Evolutionary conservation across 2,329 filamentous ascomycete species (phyloP).

Genomic region (Ilyonectria robusta): DNA sequence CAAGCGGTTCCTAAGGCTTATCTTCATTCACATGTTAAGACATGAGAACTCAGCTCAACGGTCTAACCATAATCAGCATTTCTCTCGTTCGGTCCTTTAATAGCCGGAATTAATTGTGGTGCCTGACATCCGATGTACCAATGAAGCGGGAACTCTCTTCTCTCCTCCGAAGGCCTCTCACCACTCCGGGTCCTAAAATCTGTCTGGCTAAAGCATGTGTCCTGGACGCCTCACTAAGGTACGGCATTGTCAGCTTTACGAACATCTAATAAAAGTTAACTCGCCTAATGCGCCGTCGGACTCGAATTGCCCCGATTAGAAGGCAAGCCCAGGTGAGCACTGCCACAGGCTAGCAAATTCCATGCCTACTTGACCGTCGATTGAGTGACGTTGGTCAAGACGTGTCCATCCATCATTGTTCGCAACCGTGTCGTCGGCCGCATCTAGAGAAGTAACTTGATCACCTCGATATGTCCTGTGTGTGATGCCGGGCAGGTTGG

Average conservation of each 20-base stretch:
- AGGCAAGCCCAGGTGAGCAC: neutral
- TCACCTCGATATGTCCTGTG: neutral
- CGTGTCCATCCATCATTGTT: neutral
- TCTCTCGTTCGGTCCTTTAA: neutral
- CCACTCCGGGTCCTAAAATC: neutral
- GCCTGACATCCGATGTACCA: neutral
- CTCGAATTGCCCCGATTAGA: neutral
- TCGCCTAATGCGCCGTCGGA: neutral
- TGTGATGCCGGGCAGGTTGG: neutral
- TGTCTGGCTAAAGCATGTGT: neutral
- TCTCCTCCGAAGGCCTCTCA: neutral
- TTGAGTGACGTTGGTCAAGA: neutral
- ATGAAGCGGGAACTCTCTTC: neutral
- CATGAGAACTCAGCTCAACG: neutral
- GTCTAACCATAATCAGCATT: neutral
- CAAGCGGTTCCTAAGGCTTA: neutral
- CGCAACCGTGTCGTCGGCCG: neutral
- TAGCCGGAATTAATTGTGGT: neutral
- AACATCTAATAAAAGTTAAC: neutral
- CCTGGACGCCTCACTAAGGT: too few relatives aligned
- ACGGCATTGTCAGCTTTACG: neutral
- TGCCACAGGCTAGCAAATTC: neutral
- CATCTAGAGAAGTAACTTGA: neutral
- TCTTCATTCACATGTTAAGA: neutral
- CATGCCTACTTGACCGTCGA: neutral